Base-by-base conservation (phyloP, 2,329 filamentous ascomycete species). In the Aureobasidium pullulans region DNA sequence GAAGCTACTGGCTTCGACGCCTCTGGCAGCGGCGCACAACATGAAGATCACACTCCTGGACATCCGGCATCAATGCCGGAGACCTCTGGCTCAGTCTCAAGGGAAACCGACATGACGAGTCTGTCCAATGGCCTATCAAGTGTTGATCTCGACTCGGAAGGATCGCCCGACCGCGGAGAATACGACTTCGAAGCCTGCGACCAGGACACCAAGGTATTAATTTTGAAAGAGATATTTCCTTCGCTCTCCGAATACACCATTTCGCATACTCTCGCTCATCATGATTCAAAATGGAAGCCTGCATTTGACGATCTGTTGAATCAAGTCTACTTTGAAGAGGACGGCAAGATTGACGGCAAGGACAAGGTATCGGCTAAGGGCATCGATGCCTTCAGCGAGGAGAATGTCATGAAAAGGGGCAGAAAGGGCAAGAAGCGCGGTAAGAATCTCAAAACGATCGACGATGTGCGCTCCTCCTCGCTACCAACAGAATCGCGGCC, bases 221-320 rank as follows among this genome's bases (percentile, higher is more conserved):
- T 84, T 53, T 79, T 97, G 16, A 75, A 77, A 9, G 80, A 83
- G 28, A 88, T 94, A 70, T 96, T 96, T 66, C 83, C 86, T 0
- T 81, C 92, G 43, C 56, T 71, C 6, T 86, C 85, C 48, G 75
- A 76, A 0, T 83, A 85, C 49, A 86, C 89, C 43, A 79, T 96
- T 31, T 76, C 77, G 43, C 81, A 85, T 63, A 83, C 85, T 0
- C 73, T 96, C 53, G 83, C 82, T 64, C 89, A 89, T 67, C 83
- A 79, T 32, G 79, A 82, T 10, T 83, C 86, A 0, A 83, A 90
- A 64, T 82, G 89, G 40, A 82, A 85, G 60, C 78, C 79, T 13
- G 84, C 90, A 1, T 85, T 95, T 62, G 90, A 96, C 66, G 85
- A 90, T 61, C 76, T 97, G 11, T 80, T 96, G 34, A 95, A 88